These are phyloP conservation scores for Brasilioporus rufonigricans DNA, from an alignment of 768 basidiomycete species.

Conservation along the genomic window DNA sequence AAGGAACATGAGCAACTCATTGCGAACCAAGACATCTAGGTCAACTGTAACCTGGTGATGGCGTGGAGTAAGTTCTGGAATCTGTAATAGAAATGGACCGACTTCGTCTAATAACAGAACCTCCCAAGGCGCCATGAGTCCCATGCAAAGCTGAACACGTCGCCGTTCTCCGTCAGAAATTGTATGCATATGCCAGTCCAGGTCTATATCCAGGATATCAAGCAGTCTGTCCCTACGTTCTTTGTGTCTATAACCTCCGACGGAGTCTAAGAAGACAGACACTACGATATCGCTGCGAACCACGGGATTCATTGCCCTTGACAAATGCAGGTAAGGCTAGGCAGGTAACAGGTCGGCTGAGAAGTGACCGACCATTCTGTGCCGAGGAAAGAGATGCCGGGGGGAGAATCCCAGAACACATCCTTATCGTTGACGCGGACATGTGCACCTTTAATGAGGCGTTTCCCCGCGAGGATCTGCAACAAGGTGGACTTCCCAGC, in stretches of 20 bases:
- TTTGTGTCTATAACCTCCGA: constrained; percentile 94
- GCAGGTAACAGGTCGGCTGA: not conserved
- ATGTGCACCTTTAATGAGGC: constrained; percentile 62
- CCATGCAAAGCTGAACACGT: constrained; percentile 91
- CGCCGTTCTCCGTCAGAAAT: constrained; percentile 97
- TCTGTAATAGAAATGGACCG: constrained; percentile 3
- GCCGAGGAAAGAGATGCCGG: constrained; percentile 82
- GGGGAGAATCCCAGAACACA: constrained; percentile 85
- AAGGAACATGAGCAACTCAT: constrained; percentile 86
- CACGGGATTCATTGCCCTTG: constrained; percentile 96
- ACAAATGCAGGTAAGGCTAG: not conserved
- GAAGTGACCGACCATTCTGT: constrained; percentile 77
- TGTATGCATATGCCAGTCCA: constrained; percentile 94
- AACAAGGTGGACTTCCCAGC: constrained; percentile 96
- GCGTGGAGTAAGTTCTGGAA: not conserved
- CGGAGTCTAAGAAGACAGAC: constrained; percentile 92
- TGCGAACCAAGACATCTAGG: constrained; percentile 91
- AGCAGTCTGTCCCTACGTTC: constrained; percentile 81
- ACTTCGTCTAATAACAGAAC: constrained; percentile 94
- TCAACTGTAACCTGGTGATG: constrained; percentile 85
- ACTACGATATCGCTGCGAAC: constrained; percentile 92
- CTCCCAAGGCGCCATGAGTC: constrained; percentile 94
- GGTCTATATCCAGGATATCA: constrained; percentile 90
- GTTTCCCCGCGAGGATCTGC: constrained; percentile 91
- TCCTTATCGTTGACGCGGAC: constrained; percentile 77